Conservation (phyloP, 495 filamentous ascomycete genomes). For the Lophiotrema nucula region DNA sequence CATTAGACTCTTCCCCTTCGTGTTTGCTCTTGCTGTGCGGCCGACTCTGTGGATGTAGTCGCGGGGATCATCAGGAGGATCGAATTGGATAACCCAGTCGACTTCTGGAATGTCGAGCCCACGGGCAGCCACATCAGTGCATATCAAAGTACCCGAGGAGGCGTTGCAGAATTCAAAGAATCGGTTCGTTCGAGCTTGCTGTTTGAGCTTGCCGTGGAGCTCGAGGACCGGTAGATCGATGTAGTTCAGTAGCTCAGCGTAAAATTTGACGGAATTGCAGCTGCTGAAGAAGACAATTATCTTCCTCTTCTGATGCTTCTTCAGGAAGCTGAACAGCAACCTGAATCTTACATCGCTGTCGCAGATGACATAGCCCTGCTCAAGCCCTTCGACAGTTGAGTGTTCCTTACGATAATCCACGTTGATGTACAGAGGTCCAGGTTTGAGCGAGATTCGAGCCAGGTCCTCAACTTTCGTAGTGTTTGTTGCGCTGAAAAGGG, state of each 20-base stretch:
- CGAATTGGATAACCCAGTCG: conserved; percentile 92
- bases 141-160: conserved; percentile 82
- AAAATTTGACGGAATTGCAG: conserved; percentile 92
- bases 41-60: conserved; percentile 98
- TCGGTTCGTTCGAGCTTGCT: conserved; percentile 93
- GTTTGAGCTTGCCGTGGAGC: conserved; percentile 91
- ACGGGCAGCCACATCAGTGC: conserved; percentile 92
- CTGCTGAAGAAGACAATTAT: conserved; percentile 96
- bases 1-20: conserved; percentile 80
- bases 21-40: conserved; percentile 81
- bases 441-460: conserved; percentile 85
- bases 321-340: conserved; percentile 92
- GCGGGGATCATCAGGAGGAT: conserved; percentile 84
- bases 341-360: conserved; percentile 92
- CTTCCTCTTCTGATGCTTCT: conserved; percentile 88
- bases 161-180: conserved; percentile 99
- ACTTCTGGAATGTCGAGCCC: conserved; percentile 92
- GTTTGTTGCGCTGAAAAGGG: conserved; percentile 96
- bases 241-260: conserved; percentile 63
- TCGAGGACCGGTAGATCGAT: conserved; percentile 92
- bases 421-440: conserved; percentile 94
- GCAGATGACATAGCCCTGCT: conserved; percentile 93
- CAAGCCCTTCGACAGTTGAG: conserved; percentile 85
- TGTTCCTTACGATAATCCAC: conserved; percentile 77
- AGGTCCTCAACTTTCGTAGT: conserved; percentile 98